These are phyloP conservation scores for Leptographium flavum DNA, from an alignment of 2,329 filamentous ascomycete species.

Conservation along the genomic window DNA sequence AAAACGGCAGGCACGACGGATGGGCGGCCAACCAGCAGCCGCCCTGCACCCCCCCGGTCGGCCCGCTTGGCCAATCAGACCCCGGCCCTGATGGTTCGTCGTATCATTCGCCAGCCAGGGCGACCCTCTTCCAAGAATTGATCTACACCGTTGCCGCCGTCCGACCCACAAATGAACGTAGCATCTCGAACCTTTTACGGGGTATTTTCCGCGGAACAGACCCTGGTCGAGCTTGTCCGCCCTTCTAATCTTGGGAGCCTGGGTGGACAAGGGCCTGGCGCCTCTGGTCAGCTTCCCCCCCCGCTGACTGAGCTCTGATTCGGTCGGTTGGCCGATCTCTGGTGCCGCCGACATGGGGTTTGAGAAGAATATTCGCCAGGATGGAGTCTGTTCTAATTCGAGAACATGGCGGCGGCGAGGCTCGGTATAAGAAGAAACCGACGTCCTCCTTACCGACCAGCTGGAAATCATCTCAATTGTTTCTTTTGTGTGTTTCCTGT, in stretches of 20 bases:
- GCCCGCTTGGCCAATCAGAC: constrained; percentile 6
- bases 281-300: too few species aligned
- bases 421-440: constrained; percentile 4
- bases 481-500: constrained; percentile 5
- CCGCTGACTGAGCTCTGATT: not conserved
- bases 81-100: not conserved
- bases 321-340: not conserved
- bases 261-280: too few species aligned
- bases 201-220: too few species aligned
- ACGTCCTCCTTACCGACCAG: not conserved
- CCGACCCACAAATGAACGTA: too few species aligned
- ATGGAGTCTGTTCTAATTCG: too few species aligned
- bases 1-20: too few species aligned
- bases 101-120: too few species aligned
- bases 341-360: constrained; percentile 3
- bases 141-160: too few species aligned
- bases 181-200: too few species aligned
- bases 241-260: not conserved
- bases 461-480: not conserved
- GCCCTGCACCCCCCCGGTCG: not conserved
- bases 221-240: not conserved
- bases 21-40: not conserved
- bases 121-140: too few species aligned
- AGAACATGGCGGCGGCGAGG: too few species aligned
- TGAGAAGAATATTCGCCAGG: too few species aligned